Conservation (phyloP, 371 early-diverging fungal species). For the Actinomucor elegans region DNA sequence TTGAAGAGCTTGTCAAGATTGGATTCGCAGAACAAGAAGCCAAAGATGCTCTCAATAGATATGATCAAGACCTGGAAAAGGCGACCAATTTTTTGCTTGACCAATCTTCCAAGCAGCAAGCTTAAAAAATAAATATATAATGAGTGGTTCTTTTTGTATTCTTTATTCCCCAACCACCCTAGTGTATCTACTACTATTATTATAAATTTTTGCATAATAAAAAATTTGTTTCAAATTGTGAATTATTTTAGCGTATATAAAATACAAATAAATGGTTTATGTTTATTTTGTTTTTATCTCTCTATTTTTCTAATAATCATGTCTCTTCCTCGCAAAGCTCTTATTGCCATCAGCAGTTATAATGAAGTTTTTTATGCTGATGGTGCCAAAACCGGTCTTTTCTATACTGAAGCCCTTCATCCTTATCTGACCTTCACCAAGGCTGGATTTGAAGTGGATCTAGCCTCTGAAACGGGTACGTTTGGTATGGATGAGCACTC, state of each 20-base stretch:
- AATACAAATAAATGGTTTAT: too few species aligned
- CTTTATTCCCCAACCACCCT: background rate
- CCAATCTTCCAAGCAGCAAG: constrained; percentile 23
- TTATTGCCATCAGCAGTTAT: constrained; percentile 50
- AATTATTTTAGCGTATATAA: too few species aligned
- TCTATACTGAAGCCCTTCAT: constrained; percentile 57
- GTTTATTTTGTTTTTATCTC: background rate
- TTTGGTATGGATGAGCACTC: constrained; percentile 57
- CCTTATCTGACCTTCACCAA: constrained; percentile 42
- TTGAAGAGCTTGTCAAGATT: constrained; percentile 58
- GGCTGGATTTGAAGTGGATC: constrained; percentile 52
- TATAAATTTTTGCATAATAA: too few species aligned
- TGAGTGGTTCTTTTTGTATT: constrained; percentile 4
- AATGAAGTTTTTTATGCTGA: constrained; percentile 49
- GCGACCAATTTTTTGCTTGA: constrained; percentile 74
- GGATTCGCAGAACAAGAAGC: constrained; percentile 64
- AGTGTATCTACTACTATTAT: too few species aligned
- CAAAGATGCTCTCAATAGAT: constrained; percentile 64
- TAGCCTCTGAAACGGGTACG: constrained; percentile 54
- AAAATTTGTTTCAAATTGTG: too few species aligned
- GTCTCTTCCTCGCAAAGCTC: constrained; percentile 49
- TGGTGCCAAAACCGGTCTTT: constrained; percentile 50
- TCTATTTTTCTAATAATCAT: background rate
- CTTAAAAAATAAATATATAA: too few species aligned
- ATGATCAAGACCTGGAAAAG: constrained; percentile 67